A percentile compares a stretch with the other conserved stretches of the same genome.
Evolutionary conservation across 495 filamentous ascomycete genomes (phyloP).

Genomic region (Talaromyces trachyspermus): DNA sequence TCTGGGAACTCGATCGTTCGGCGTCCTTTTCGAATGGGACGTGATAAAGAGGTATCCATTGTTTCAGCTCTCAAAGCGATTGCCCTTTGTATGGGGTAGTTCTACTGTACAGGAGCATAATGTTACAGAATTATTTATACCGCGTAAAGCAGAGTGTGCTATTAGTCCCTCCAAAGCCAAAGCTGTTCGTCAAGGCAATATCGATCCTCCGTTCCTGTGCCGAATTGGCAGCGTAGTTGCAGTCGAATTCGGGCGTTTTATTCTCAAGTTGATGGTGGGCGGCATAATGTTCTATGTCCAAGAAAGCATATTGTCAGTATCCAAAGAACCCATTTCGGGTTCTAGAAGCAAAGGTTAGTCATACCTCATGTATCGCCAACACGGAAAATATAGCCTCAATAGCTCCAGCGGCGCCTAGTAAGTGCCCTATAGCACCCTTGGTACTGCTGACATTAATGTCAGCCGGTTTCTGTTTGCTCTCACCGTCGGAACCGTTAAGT

Average conservation of each 20-base stretch:
- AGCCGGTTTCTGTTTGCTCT: constrained; percentile 51
- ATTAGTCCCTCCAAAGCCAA: constrained; percentile 97
- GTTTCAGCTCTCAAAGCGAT: too few relatives aligned
- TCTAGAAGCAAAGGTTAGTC: neutral
- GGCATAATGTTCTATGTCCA: constrained; percentile 74
- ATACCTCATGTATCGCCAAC: constrained; percentile 66
- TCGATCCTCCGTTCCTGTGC: constrained; percentile 63
- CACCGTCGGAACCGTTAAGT: constrained; percentile 44
- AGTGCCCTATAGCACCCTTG: constrained; percentile 87
- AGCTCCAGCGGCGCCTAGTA: constrained; percentile 84
- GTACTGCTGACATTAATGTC: constrained; percentile 84
- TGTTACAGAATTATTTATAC: constrained; percentile 10
- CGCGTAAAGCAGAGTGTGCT: constrained; percentile 73
- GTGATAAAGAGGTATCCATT: too few relatives aligned
- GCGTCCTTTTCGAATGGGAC: too few relatives aligned
- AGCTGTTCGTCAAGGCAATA: constrained; percentile 86
- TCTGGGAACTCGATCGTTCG: too few relatives aligned
- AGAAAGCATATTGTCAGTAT: neutral
- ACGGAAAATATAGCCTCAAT: constrained; percentile 82
- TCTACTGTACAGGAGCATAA: neutral
- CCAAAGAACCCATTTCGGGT: neutral
- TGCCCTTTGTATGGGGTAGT: too few relatives aligned
- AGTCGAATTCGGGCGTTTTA: constrained; percentile 63
- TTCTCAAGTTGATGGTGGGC: constrained; percentile 79
- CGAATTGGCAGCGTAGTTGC: constrained; percentile 74